Conservation (phyloP, 495 filamentous ascomycete species). For the Penicillium fimorum region DNA sequence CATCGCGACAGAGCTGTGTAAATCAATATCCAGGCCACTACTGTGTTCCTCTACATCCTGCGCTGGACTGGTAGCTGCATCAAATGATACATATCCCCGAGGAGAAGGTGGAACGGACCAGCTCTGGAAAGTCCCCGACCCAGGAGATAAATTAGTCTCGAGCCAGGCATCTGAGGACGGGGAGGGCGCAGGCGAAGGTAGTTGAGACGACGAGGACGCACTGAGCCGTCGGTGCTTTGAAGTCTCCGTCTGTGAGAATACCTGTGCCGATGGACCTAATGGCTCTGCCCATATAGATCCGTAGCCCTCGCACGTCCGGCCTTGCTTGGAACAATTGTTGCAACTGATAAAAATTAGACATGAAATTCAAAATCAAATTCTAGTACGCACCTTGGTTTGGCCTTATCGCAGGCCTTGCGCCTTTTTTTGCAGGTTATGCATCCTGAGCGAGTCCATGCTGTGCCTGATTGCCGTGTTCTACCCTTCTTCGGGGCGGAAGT, state of each 20-base stretch:
- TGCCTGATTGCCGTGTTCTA: constrained; percentile 34
- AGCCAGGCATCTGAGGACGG: constrained; percentile 18
- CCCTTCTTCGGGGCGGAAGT: constrained; percentile 19
- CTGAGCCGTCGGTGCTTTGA: constrained; percentile 32
- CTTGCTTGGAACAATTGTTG: constrained; percentile 40
- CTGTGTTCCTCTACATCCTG: neutral
- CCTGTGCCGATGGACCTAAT: constrained; percentile 33
- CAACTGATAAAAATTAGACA: constrained; percentile 29
- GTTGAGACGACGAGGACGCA: constrained; percentile 8
- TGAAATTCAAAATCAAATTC: neutral
- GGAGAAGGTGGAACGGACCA: constrained; percentile 16
- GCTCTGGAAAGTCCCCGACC: constrained; percentile 5
- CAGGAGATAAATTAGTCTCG: constrained; percentile 14
- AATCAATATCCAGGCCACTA: neutral
- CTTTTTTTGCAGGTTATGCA: constrained; percentile 47
- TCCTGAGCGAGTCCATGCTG: constrained; percentile 44
- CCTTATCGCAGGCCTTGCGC: constrained; percentile 46
- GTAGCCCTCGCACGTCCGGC: constrained; percentile 44
- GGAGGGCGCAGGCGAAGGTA: constrained; percentile 23
- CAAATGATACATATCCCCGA: neutral
- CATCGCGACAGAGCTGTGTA: constrained; percentile 1
- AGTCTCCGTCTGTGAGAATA: constrained; percentile 28
- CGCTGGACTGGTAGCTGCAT: neutral
- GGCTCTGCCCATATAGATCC: constrained; percentile 45
- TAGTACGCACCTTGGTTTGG: constrained; percentile 40